A percentile compares a stretch with the other conserved stretches of the same genome.
These are phyloP conservation scores for Lasiodiplodia theobromae DNA, from an alignment of 2,329 filamentous ascomycete genomes.

Conservation along the genomic window DNA sequence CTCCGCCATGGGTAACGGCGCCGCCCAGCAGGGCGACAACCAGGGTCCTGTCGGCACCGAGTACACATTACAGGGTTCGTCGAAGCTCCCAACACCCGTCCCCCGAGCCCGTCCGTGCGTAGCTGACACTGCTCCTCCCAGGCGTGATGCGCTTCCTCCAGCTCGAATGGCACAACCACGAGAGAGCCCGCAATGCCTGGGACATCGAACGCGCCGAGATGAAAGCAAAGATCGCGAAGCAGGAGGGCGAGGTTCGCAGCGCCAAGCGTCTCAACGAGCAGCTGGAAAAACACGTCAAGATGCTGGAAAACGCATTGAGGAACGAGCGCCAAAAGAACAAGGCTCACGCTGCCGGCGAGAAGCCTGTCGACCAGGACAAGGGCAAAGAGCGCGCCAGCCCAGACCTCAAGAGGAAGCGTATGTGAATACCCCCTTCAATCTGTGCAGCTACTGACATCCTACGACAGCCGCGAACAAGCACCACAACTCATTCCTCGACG, in stretches of 20 bases:
- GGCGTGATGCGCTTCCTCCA: constrained; percentile 99
- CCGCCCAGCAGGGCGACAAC: constrained; percentile 57
- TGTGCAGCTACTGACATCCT: background rate
- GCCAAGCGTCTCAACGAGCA: constrained; percentile 89
- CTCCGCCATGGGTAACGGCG: constrained; percentile 67
- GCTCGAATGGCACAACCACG: constrained; percentile 98
- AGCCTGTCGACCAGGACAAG: constrained; percentile 55
- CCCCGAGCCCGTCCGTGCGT: constrained; percentile 31
- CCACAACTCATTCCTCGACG: constrained; percentile 60
- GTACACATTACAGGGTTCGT: constrained; percentile 74
- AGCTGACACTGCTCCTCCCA: constrained; percentile 46
- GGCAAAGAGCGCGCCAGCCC: constrained; percentile 34
- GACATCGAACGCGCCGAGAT: constrained; percentile 99
- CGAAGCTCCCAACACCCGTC: constrained; percentile 13
- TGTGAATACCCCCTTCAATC: background rate
- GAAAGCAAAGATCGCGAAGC: constrained; percentile 93
- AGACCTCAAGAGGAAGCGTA: constrained; percentile 28
- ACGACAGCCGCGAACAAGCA: constrained; percentile 54
- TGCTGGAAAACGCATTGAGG: constrained; percentile 87
- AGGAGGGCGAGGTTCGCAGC: constrained; percentile 88
- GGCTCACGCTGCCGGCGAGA: constrained; percentile 56
- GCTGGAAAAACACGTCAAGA: constrained; percentile 85
- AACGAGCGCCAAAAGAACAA: constrained; percentile 78
- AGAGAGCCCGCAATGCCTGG: constrained; percentile 97
- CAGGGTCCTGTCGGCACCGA: constrained; percentile 68